Conservation (phyloP, 2,329 filamentous ascomycete species). For the Alternaria brassicae region DNA sequence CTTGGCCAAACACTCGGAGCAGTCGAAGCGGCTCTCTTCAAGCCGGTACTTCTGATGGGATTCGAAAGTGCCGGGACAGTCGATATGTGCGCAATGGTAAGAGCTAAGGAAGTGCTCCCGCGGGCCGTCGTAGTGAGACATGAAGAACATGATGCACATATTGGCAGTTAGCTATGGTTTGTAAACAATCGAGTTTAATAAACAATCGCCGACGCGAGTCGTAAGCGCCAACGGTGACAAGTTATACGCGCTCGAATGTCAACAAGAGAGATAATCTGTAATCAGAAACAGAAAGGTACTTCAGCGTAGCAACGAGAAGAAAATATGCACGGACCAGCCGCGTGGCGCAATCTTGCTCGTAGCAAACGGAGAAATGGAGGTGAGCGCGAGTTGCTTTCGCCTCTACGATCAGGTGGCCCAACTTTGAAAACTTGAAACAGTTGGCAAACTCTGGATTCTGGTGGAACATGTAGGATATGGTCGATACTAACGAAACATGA, state of each 20-base stretch:
- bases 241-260: background rate
- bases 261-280: background rate
- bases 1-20: background rate
- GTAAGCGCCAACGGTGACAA: too few relatives aligned
- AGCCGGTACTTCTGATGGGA: conserved; percentile 3
- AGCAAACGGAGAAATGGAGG: background rate
- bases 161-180: background rate
- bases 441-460: too few relatives aligned
- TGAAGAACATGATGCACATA: conserved; percentile 22
- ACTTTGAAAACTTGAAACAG: too few relatives aligned
- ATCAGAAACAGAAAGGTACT: background rate
- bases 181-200: background rate
- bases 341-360: background rate
- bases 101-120: background rate
- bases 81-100: conserved; percentile 10
- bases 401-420: background rate
- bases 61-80: conserved; percentile 2
- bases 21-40: conserved; percentile 1
- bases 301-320: background rate
- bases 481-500: background rate
- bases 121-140: background rate
- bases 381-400: background rate
- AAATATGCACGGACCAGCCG: background rate
- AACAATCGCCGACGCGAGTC: background rate
- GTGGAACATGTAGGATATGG: background rate